Base-by-base conservation (phyloP, 495 filamentous ascomycete species). In the Lophium mytilinum region DNA sequence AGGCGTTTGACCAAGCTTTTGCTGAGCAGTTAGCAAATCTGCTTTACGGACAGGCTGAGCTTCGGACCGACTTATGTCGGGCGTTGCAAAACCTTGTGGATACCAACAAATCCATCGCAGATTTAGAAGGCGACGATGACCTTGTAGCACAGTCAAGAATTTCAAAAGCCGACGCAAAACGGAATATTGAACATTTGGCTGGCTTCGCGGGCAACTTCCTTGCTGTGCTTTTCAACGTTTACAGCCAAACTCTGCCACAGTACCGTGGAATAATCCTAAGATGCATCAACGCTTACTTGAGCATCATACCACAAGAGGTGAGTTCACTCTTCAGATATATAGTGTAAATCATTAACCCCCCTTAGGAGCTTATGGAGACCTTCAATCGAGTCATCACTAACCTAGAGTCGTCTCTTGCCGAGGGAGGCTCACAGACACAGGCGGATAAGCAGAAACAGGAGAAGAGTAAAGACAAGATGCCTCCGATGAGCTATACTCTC, bases 221-320 rank as follows among this genome's bases (percentile, higher is more conserved):
- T 30, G 90, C 93, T 2, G 93, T 97, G 2, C 77, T 98, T 40
- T 97, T 97, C 77, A 98, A 98, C 67, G 92, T 97, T 24, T 98
- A 97, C 73, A 94, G 86, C 66, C 84, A 94, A 67, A 97, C 94
- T 1, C 76, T 97, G 18, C 93, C 94, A 1, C 90, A 96, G 67
- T 89, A 89, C 67, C 78, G 93, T 58, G 89, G 90, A 1, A 87
- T 84, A 36, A 91, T 98, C 50, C 76, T 98, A 21, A 83, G 89
- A 65, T 96, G 90, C 63, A 91, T 97, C 72, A 95, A 96, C 72
- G 83, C 90, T 4, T 96, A 87, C 71, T 72, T 98, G 58, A 93
- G 90, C 73, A 90, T 98, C 58, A 87, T 88, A 5, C 85, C 81
- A 9, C 78, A 83, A 53, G 73, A 76, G 66, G 81, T 82, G 60